Evolutionary conservation across 208 protist species (phyloP), one percentile per base, ranked within the genome.

Genomic region (Trypanosoma rangeli): DNA sequence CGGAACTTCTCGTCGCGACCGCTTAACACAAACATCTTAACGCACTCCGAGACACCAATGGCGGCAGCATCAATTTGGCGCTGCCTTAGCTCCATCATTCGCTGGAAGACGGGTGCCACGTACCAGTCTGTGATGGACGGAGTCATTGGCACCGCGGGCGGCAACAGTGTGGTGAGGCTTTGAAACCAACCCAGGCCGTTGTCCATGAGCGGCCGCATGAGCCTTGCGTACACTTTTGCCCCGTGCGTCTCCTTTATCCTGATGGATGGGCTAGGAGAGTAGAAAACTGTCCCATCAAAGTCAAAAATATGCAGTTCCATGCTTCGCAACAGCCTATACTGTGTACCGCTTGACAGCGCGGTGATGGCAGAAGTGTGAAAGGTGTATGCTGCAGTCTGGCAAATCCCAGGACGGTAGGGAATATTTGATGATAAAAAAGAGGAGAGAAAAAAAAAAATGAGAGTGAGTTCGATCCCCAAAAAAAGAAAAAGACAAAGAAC

Each of bases 201-300:
- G 12, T 74, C 73, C 20, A 55, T 58, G n/a, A 84, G 58, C 0
- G 83, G 78, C 29, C 56, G 68, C 24, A 73, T 57, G 31, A 95
- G 71, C 48, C 59, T 33, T 48, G 65, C 76, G 56, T 76, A 70
- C 18, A 93, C 62, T 24, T 65, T 76, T 20, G 76, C 60, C 22
- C 60, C 60, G 13, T 58, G 49, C 22, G 42, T 44, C 28, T 29
- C 37, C n/a, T 61, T 65, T 4, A 74, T 13, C 10, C 50, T 28
- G 20, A 37, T 20, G 10, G 70, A 64, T 3, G 70, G 68, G 7
- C 33, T 46, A 0, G 90, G 90, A 18, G 90, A 95, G 72, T 83
- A 75, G 63, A 95, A 95, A 37, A 93, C 70, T 12, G 87, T 93
- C 16, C 90, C 87, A 60, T 95, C 90, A 84, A 95, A 95, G 52